phyloP scores from a whole-genome alignment of 2,329 filamentous ascomycete genomes.

The Ceratocystis papillata region DNA sequence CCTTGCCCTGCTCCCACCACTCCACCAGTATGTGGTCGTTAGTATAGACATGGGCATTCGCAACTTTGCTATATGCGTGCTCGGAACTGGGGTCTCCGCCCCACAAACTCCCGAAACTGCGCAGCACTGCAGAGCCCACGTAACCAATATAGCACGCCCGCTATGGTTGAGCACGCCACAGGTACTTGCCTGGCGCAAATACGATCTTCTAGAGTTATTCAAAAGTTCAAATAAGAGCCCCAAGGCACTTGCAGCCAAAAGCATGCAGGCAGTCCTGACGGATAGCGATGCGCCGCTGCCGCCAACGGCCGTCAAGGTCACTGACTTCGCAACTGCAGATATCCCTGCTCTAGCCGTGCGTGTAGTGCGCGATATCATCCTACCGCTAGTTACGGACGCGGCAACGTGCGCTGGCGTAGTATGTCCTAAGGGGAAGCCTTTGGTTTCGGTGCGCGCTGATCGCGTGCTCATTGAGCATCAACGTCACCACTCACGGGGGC shows the following conservation, averaged over 20 bases:
- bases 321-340: constrained; percentile 14
- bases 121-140: neutral
- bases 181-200: constrained; percentile 17
- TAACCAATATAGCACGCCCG: constrained; percentile 5
- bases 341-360: constrained; percentile 17
- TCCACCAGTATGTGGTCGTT: neutral
- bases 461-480: constrained; percentile 21
- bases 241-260: neutral
- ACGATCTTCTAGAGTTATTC: constrained; percentile 16
- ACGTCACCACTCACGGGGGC: constrained; percentile 2
- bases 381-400: constrained; percentile 8
- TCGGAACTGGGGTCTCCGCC: neutral
- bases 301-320: neutral
- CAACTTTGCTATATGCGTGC: constrained; percentile 20
- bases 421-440: neutral
- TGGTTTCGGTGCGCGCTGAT: neutral
- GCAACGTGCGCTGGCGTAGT: neutral
- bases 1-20: neutral
- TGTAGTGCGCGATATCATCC: constrained; percentile 15
- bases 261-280: neutral
- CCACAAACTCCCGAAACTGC: constrained; percentile 1
- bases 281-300: neutral
- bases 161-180: constrained; percentile 13
- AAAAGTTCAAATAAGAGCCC: neutral
- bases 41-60: constrained; percentile 23